phyloP scores from a whole-genome alignment of 163 green algal species.

The Volvox carteri region DNA sequence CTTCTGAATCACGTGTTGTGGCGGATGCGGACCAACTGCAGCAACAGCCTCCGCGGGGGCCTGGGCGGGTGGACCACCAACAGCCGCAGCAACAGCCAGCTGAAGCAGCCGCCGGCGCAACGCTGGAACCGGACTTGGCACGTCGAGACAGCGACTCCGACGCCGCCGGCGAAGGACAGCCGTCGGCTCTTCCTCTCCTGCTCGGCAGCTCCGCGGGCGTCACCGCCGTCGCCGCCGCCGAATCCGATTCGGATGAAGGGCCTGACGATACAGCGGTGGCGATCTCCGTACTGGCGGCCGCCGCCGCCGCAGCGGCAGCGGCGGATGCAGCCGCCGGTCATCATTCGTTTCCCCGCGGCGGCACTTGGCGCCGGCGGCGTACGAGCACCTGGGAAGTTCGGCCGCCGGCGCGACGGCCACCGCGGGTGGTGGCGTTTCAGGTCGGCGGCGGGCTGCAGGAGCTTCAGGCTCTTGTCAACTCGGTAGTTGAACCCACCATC shows the following conservation, averaged over 20 bases:
- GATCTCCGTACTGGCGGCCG: constrained; percentile 33
- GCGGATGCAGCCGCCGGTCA: not conserved
- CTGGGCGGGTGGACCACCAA: too few relatives aligned
- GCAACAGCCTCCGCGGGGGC: too few relatives aligned
- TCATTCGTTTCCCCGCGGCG: not conserved
- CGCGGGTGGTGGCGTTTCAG: constrained; percentile 1
- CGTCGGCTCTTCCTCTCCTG: not conserved
- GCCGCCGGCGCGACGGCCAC: constrained; percentile 3
- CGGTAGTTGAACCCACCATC: not conserved
- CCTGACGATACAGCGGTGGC: constrained; percentile 23
- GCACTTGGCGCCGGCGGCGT: not conserved
- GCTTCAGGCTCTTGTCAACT: constrained; percentile 12
- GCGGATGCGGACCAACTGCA: too few relatives aligned
- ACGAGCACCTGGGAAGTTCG: constrained; percentile 25
- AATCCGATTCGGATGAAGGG: not conserved
- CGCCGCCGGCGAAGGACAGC: not conserved
- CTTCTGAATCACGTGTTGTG: too few relatives aligned
- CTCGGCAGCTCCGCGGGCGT: too few relatives aligned
- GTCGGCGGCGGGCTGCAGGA: not conserved
- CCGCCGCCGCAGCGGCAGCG: not conserved
- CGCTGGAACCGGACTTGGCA: not conserved
- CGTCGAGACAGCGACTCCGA: not conserved
- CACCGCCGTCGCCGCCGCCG: not conserved
- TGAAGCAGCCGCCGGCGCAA: not conserved
- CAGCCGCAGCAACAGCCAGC: too few relatives aligned